Percentiles rank a stretch among this genome's conserved stretches.
Conservation (phyloP, 768 basidiomycete species). For the Phaeolepiota aurea region DNA sequence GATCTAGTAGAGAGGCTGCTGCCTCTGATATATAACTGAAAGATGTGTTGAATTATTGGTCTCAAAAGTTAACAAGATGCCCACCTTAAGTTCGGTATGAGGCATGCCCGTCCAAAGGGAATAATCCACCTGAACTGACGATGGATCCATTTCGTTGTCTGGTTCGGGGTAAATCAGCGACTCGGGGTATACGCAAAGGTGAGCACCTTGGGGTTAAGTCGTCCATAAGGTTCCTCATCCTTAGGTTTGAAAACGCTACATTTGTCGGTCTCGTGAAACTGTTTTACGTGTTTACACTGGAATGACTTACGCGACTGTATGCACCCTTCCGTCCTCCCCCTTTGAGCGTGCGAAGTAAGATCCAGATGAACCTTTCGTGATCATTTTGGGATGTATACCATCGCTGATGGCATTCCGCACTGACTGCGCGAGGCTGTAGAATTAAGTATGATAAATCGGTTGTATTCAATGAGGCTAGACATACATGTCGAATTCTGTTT, state of each 20-base stretch:
- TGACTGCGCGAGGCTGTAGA: conserved; percentile 51
- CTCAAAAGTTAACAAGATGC: conserved; percentile 1
- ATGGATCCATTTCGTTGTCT: conserved; percentile 90
- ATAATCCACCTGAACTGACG: conserved; percentile 85
- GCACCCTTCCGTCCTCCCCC: conserved; percentile 55
- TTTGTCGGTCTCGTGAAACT: not conserved
- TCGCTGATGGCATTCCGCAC: conserved; percentile 63
- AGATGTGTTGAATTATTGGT: too few relatives aligned
- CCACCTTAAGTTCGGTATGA: conserved; percentile 84
- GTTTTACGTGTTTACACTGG: not conserved
- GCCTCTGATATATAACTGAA: conserved; percentile 82
- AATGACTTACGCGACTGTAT: conserved; percentile 70
- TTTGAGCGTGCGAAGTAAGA: conserved; percentile 89
- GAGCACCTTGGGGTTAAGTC: conserved; percentile 74
- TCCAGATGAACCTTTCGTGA: conserved; percentile 81
- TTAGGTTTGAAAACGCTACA: conserved; percentile 86
- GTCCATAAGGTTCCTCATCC: conserved; percentile 84
- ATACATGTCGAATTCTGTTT: conserved; percentile 64
- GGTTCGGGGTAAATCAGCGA: conserved; percentile 1
- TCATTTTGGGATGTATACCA: conserved; percentile 87
- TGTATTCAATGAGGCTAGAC: too few relatives aligned
- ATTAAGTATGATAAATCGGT: too few relatives aligned
- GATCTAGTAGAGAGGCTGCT: conserved; percentile 78
- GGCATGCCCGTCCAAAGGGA: conserved; percentile 82
- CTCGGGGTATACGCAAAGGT: not conserved